A percentile compares a stretch with the other conserved stretches of the same genome.
Evolutionary conservation across 1,139 yeast species (phyloP).

Genomic region (Nakaseomyces glabratus): DNA sequence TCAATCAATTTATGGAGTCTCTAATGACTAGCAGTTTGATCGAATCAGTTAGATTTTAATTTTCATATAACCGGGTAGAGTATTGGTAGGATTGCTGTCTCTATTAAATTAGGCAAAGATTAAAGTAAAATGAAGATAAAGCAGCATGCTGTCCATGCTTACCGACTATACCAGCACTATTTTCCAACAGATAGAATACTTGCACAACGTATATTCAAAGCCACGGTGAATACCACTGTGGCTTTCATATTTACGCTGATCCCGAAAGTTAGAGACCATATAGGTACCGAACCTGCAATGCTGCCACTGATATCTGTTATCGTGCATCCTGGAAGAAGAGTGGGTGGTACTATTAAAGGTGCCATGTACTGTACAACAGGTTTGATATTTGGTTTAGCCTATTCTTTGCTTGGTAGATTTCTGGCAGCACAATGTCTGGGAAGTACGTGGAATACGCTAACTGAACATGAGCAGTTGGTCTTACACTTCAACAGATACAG

Average conservation of each 20-base stretch:
- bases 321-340: constrained; percentile 42
- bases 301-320: constrained; percentile 39
- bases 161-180: constrained; percentile 10
- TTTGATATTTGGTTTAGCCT: constrained; percentile 37
- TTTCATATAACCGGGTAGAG: too few species aligned
- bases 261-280: constrained; percentile 29
- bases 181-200: constrained; percentile 27
- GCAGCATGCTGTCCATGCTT: constrained; percentile 4
- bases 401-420: constrained; percentile 36
- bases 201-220: constrained; percentile 34
- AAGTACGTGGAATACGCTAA: constrained; percentile 17
- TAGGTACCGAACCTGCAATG: constrained; percentile 39
- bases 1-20: too few species aligned
- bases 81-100: too few species aligned
- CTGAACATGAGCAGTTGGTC: constrained; percentile 27
- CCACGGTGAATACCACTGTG: constrained; percentile 34
- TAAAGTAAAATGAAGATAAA: constrained; percentile 3
- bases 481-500: constrained; percentile 29
- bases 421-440: constrained; percentile 35
- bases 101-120: too few species aligned
- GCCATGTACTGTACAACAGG: constrained; percentile 36
- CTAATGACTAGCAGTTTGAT: too few species aligned
- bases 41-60: too few species aligned
- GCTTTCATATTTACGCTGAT: constrained; percentile 35
- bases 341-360: constrained; percentile 40